Evolutionary conservation across 805 yeast genomes (phyloP).

Genomic region (Cyberlindnera bimundalis): DNA sequence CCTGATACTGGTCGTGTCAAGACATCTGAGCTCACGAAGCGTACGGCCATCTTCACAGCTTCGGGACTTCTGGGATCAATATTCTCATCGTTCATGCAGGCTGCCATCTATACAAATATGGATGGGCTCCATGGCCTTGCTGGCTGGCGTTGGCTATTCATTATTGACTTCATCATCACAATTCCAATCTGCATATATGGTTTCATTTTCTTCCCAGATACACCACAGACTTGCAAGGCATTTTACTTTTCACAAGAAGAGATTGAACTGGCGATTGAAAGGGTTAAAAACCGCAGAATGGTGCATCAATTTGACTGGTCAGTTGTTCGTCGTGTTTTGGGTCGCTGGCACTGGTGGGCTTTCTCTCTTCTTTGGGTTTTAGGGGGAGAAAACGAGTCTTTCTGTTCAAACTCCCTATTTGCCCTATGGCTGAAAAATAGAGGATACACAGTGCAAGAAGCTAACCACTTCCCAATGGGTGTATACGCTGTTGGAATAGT

Average conservation of each 20-base stretch:
- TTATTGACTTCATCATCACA: slow-evolving; percentile 57
- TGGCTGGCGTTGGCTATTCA: slow-evolving; percentile 70
- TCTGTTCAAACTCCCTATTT: slow-evolving; percentile 43
- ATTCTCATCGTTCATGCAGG: slow-evolving; percentile 55
- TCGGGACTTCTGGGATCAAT: slow-evolving; percentile 54
- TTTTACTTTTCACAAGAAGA: slow-evolving; percentile 41
- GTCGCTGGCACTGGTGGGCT: slow-evolving; percentile 56
- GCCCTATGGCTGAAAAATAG: slow-evolving; percentile 43
- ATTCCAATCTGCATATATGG: slow-evolving; percentile 57
- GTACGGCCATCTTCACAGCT: slow-evolving; percentile 52
- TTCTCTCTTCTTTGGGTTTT: slow-evolving; percentile 50
- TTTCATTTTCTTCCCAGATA: slow-evolving; percentile 55
- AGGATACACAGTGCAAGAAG: slow-evolving; percentile 38
- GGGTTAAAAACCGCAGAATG: slow-evolving; percentile 38
- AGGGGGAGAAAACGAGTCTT: slow-evolving; percentile 48
- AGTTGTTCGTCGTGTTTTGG: slow-evolving; percentile 40
- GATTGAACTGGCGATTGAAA: slow-evolving; percentile 37
- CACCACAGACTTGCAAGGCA: slow-evolving; percentile 44
- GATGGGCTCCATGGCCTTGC: slow-evolving; percentile 38
- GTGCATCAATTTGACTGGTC: slow-evolving; percentile 36
- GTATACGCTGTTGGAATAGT: slow-evolving; percentile 48
- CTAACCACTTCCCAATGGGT: slow-evolving; percentile 56
- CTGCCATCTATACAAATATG: slow-evolving; percentile 46
- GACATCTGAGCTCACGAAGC: slow-evolving; percentile 43
- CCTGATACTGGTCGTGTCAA: slow-evolving; percentile 21